Evolutionary conservation across 768 basidiomycete genomes (phyloP).

Genomic region (Infundibulicybe gibba): DNA sequence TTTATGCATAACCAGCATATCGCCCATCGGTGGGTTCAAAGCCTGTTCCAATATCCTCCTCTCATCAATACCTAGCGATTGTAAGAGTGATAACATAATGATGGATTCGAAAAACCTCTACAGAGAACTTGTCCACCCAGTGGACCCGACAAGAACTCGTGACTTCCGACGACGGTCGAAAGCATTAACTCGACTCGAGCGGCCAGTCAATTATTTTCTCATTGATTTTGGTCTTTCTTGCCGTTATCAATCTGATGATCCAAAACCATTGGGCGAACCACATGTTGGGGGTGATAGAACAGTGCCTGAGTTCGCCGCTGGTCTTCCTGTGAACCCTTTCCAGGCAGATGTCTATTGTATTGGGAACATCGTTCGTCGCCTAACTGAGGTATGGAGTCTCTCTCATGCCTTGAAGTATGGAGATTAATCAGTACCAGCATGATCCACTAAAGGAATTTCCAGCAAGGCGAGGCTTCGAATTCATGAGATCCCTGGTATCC

Average conservation of each 20-base stretch:
- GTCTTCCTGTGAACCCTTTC: neutral
- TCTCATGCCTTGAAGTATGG: too few species aligned
- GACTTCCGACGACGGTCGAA: neutral
- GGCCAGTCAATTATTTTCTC: slow-evolving; percentile 7
- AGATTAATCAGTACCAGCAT: too few species aligned
- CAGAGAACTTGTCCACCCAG: slow-evolving; percentile 1
- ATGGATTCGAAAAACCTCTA: slow-evolving; percentile 3
- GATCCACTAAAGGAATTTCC: too few species aligned
- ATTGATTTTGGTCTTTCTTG: slow-evolving; percentile 5
- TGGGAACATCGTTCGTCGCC: neutral
- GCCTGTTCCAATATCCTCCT: neutral
- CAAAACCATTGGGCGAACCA: neutral
- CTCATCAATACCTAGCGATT: slow-evolving; percentile 1
- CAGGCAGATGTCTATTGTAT: slow-evolving; percentile 3
- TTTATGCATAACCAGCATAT: slow-evolving; percentile 26
- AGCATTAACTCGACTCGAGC: neutral
- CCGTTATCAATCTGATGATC: neutral
- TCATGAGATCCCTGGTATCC: slow-evolving; percentile 10
- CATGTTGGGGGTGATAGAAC: neutral
- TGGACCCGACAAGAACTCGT: neutral
- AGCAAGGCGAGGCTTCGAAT: slow-evolving; percentile 10
- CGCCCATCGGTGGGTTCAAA: slow-evolving; percentile 14
- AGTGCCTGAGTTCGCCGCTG: neutral
- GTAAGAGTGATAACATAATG: slow-evolving; percentile 5
- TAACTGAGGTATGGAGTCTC: slow-evolving; percentile 1